Base-by-base conservation (phyloP, 2,329 filamentous ascomycete genomes). In the Aspergillus fijiensis region DNA sequence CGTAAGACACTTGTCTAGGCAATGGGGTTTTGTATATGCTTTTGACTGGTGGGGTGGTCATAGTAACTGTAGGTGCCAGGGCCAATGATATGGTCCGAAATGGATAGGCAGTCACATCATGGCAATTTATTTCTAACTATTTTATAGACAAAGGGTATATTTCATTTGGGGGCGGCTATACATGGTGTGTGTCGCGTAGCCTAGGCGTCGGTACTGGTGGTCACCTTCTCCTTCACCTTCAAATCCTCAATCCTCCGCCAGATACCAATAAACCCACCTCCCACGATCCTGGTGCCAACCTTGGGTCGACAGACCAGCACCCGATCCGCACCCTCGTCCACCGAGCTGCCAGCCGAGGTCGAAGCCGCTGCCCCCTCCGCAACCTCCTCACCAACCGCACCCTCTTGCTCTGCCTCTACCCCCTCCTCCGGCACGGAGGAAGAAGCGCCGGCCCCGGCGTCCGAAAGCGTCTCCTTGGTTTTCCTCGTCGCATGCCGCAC, bases 271-370 rank as follows among this genome's bases (percentile, higher is more conserved):
- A 85, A 84, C 2, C 82, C 82, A 49, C 82, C 82, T 12, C 81
- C 82, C 7, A 76, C 69, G 47, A 81, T 76, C 52, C 75, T 72
- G 9, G 74, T 63, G 9, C 81, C 81, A 56, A 82, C 81, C 63
- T 81, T 82, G 2, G 82, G 82, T 57, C 82, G 75, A 62, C 82
- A 84, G n/a, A 85, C 74, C 65, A 83, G 76, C 42, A 80, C 77
- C 61, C 71, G 75, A 4, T 76, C 73, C 21, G 69, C 60, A 42
- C 67, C 66, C 49, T 67, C 69, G 2, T 59, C 54, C 27, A 65
- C 67, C 9, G 39, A 45, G 39, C 39, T 45, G 16, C n/a, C 9
- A 4, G 62, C 23, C 23, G 50, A 35, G 10, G 25, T 23, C 39
- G 51, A 14, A 35, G 31, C 10, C 4, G 29, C 29, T 19, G 42